Base-by-base conservation (phyloP, 1,284 basidiomycete species). In the Fistulinella staudtii region DNA sequence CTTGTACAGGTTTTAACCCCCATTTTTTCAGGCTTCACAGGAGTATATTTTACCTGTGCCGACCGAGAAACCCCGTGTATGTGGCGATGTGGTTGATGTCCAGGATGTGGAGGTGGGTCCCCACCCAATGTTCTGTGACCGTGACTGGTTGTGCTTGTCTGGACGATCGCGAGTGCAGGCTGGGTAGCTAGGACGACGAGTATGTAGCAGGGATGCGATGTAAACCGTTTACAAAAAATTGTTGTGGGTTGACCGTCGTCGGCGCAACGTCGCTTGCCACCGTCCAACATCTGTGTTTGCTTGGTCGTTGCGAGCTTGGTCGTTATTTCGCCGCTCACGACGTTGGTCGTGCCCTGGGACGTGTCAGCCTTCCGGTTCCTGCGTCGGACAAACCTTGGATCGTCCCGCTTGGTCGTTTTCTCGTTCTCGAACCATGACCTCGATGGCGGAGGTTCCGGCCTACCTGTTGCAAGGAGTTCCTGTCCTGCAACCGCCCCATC, bases 401-500 rank as follows among this genome's bases (percentile, higher is more conserved):
- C 49, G 45, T 43, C 35, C 42, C 43, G 33, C 45, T 50, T 38
- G 47, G 51, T 37, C 35, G 54, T 43, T 49, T 53, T 60, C 61
- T 63, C 49, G 53, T 48, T 49, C 52, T 62, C 38, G 33, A 54
- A 67, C 54, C 47, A 80, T 80, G 79, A 74, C 82, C 57, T 79
- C 84, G 55, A 77, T 82, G 62, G 77, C 80, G 56, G 78, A 75
- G 63, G 66, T 80, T 57, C 81, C 85, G 54, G 75, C 72, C 53
- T 85, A 79, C 66, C 68, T 84, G 72, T 68, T 79, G 60, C 76
- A 80, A 64, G 78, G 80, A 60, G 80, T 82, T 48, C 71, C 79
- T 45, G 76, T 84, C 52, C 68, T 77, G 56, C 87, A 86, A 58
- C 86, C 85, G 56, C 69, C 81, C 55, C 82, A 88, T 67, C 76